Conservation (phyloP, 176 grass and related monocot genomes). For the Paspalum vaginatum region DNA sequence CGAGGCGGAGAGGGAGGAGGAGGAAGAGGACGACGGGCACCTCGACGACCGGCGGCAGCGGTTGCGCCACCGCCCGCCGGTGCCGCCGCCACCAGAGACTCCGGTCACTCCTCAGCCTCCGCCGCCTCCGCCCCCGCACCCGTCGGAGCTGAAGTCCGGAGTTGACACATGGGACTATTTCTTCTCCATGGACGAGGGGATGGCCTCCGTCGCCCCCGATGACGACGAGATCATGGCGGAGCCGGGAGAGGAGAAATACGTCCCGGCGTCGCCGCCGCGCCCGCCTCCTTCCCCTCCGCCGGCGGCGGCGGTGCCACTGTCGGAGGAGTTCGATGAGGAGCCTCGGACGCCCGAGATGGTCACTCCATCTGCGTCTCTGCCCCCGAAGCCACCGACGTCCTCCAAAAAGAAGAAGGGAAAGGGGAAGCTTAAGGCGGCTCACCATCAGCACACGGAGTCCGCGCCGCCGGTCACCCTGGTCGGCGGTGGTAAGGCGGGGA, state of each 20-base stretch:
- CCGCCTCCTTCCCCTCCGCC: slow-evolving; percentile 55
- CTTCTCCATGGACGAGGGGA: slow-evolving; percentile 76
- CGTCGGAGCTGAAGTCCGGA: slow-evolving; percentile 38
- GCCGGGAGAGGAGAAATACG: slow-evolving; percentile 50
- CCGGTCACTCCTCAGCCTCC: slow-evolving; percentile 48
- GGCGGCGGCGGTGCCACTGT: neutral
- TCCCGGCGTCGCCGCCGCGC: slow-evolving; percentile 47
- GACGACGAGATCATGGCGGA: slow-evolving; percentile 63
- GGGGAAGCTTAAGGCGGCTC: slow-evolving; percentile 46
- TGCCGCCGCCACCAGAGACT: slow-evolving; percentile 45
- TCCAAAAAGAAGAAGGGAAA: slow-evolving; percentile 62
- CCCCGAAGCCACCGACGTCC: slow-evolving; percentile 48
- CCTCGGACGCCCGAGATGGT: slow-evolving; percentile 67
- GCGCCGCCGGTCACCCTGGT: slow-evolving; percentile 57
- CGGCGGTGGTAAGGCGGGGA: slow-evolving; percentile 53
- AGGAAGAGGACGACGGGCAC: slow-evolving; percentile 55
- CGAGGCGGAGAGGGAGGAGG: slow-evolving; percentile 39
- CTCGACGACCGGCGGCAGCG: slow-evolving; percentile 53
- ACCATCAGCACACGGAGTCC: slow-evolving; percentile 87
- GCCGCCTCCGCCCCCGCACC: slow-evolving; percentile 38
- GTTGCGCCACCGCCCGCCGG: slow-evolving; percentile 39
- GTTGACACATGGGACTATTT: slow-evolving; percentile 86
- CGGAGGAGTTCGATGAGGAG: slow-evolving; percentile 47
- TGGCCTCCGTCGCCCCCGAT: slow-evolving; percentile 59
- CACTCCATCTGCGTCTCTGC: slow-evolving; percentile 45